These are phyloP conservation scores for Populus tomentosa DNA, from an alignment of 441 rosid genomes.

Conservation along the genomic window DNA sequence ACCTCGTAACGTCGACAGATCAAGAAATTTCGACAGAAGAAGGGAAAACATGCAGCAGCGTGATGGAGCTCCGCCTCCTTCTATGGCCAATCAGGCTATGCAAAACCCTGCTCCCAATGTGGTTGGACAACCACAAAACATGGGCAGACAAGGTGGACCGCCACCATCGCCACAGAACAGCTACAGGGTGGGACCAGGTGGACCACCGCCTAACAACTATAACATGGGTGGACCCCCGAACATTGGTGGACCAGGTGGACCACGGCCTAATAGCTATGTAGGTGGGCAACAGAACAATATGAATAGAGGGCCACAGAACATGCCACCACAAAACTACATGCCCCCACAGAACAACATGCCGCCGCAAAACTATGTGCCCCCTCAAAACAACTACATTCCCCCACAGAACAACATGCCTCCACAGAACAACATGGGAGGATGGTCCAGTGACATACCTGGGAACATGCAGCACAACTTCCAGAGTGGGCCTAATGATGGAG, in stretches of 20 bases:
- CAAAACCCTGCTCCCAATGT: slow-evolving; percentile 18
- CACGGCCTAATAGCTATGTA: neutral
- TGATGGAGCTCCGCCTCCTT: slow-evolving; percentile 22
- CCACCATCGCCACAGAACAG: neutral
- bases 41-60: slow-evolving; percentile 68
- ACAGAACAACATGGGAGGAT: slow-evolving; percentile 24
- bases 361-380: neutral
- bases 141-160: neutral
- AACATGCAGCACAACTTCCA: slow-evolving; percentile 18
- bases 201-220: slow-evolving; percentile 8
- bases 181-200: slow-evolving; percentile 9
- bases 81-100: slow-evolving; percentile 27
- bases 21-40: slow-evolving; percentile 81
- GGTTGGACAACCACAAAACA: slow-evolving; percentile 21
- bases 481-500: slow-evolving; percentile 13
- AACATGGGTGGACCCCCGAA: slow-evolving; percentile 1
- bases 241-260: slow-evolving; percentile 4
- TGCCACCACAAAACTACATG: slow-evolving; percentile 21
- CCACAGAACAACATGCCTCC: neutral
- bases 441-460: slow-evolving; percentile 15
- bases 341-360: neutral
- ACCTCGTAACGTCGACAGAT: slow-evolving; percentile 65
- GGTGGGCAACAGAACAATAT: neutral
- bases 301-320: slow-evolving; percentile 13
- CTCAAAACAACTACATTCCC: neutral